A percentile compares a stretch with the other conserved stretches of the same genome.
These are phyloP conservation scores for Hypoxylon rickii DNA, from an alignment of 495 filamentous ascomycete genomes.

Conservation along the genomic window DNA sequence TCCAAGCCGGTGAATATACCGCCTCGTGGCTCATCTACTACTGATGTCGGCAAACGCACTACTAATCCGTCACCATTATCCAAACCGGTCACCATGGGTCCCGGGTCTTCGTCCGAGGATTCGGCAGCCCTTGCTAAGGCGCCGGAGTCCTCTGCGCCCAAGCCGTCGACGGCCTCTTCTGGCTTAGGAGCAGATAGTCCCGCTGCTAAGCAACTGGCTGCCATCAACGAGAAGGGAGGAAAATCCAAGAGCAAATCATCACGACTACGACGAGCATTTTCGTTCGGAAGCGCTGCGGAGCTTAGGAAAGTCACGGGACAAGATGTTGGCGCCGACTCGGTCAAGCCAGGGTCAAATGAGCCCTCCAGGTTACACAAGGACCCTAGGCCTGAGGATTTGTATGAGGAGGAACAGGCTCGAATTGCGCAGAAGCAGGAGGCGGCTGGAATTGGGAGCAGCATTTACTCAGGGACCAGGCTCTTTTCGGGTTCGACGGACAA, in stretches of 20 bases:
- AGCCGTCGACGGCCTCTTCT: constrained; percentile 38
- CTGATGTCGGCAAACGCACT: constrained; percentile 72
- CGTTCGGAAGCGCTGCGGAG: constrained; percentile 95
- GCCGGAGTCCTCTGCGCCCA: constrained; percentile 42
- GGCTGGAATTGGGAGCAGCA: constrained; percentile 86
- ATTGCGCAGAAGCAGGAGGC: constrained; percentile 92
- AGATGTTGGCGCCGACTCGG: constrained; percentile 58
- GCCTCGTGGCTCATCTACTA: constrained; percentile 68
- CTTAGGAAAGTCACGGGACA: constrained; percentile 69
- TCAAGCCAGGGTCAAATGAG: constrained; percentile 57
- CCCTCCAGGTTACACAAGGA: constrained; percentile 73
- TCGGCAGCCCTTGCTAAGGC: constrained; percentile 38
- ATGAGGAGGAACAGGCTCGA: constrained; percentile 76
- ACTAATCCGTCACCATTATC: constrained; percentile 86
- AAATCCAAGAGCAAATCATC: constrained; percentile 80
- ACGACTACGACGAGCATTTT: constrained; percentile 90
- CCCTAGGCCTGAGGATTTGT: constrained; percentile 69
- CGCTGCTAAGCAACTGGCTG: constrained; percentile 78
- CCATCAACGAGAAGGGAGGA: constrained; percentile 73
- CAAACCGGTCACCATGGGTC: constrained; percentile 70
- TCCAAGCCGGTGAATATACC: constrained; percentile 66
- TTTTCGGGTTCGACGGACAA: constrained; percentile 96
- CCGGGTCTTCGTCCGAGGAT: constrained; percentile 43
- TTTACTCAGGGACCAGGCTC: constrained; percentile 87
- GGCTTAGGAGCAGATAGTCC: constrained; percentile 57